Evolutionary conservation across 768 basidiomycete species (phyloP).

Genomic region (Rhizopogon vinicolor): DNA sequence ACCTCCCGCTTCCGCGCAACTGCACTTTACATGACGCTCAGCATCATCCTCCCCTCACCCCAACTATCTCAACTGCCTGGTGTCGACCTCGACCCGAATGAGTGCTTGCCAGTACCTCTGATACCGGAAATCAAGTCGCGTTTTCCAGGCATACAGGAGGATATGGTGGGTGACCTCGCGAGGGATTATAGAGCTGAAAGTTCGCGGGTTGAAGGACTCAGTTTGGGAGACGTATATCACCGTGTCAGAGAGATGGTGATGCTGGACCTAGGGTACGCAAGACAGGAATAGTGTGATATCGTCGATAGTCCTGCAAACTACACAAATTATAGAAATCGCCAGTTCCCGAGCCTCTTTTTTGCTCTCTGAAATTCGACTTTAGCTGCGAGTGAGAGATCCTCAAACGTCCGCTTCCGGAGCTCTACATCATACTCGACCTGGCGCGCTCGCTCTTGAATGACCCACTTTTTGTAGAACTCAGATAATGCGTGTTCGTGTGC

Average conservation of each 20-base stretch:
- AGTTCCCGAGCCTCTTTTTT: slow-evolving; percentile 25
- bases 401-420: slow-evolving; percentile 61
- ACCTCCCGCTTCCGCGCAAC: slow-evolving; percentile 68
- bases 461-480: slow-evolving; percentile 72
- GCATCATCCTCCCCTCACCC: slow-evolving; percentile 34
- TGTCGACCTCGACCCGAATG: slow-evolving; percentile 50
- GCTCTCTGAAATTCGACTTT: slow-evolving; percentile 50
- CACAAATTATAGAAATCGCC: neutral
- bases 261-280: slow-evolving; percentile 40
- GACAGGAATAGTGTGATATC: slow-evolving; percentile 9
- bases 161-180: slow-evolving; percentile 54
- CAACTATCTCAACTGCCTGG: slow-evolving; percentile 38
- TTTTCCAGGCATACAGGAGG: slow-evolving; percentile 69
- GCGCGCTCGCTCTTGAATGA: slow-evolving; percentile 57
- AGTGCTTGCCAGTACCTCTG: slow-evolving; percentile 56
- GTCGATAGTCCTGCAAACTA: neutral
- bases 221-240: slow-evolving; percentile 54
- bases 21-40: slow-evolving; percentile 67
- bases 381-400: slow-evolving; percentile 52
- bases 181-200: slow-evolving; percentile 63
- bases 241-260: slow-evolving; percentile 60
- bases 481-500: slow-evolving; percentile 69
- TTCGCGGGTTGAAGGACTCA: slow-evolving; percentile 48
- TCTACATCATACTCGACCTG: slow-evolving; percentile 58
- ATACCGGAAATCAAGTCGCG: slow-evolving; percentile 59